Percentiles rank a stretch among this genome's conserved stretches.
phyloP scores from a whole-genome alignment of 2,329 filamentous ascomycete species.

The Colletotrichum destructivum region DNA sequence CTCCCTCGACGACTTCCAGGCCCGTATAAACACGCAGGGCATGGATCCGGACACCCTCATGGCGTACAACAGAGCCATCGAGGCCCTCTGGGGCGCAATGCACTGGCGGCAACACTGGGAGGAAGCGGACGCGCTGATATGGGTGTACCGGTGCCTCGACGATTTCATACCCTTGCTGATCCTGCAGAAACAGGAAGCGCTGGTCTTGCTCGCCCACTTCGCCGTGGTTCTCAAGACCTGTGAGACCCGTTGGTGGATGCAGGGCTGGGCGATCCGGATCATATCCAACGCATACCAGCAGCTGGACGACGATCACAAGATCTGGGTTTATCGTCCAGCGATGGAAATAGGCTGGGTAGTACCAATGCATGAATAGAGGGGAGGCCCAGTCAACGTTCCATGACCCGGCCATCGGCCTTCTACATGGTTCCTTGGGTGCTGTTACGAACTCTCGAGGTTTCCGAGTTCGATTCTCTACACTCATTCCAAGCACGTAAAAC shows the following conservation, averaged over 20 bases:
- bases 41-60: not conserved
- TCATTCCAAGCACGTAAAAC: no score
- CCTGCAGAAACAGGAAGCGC: conserved; percentile 2
- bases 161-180: conserved; percentile 7
- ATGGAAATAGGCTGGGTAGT: conserved; percentile 30
- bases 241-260: conserved; percentile 32
- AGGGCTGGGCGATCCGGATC: conserved; percentile 27
- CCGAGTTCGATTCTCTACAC: no score
- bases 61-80: not conserved
- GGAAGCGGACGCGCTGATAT: conserved; percentile 14
- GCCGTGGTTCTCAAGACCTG: conserved; percentile 20
- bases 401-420: no score
- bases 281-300: conserved; percentile 21
- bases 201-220: conserved; percentile 25
- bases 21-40: not conserved
- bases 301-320: conserved; percentile 23
- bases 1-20: conserved; percentile 6
- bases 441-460: no score
- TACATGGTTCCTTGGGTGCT: no score
- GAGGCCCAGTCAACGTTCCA: no score
- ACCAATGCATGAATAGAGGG: not conserved
- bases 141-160: conserved; percentile 27
- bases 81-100: conserved; percentile 4
- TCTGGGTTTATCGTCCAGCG: conserved; percentile 30
- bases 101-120: conserved; percentile 16